Percentiles rank a stretch among this genome's conserved stretches.
phyloP scores from a whole-genome alignment of 1,139 yeast genomes.

The Lodderomyces beijingensis region DNA sequence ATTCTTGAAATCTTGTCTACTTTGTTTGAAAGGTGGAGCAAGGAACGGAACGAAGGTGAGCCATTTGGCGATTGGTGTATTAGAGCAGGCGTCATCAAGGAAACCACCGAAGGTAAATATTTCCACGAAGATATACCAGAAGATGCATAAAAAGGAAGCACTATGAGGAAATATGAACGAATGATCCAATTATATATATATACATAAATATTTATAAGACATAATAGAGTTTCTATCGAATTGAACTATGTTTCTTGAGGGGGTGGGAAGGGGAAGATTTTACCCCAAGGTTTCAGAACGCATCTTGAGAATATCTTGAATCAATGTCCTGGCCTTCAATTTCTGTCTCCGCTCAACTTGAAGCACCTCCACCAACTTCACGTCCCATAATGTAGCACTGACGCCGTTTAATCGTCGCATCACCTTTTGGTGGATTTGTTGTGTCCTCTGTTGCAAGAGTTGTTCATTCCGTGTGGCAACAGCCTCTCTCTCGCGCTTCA shows the following conservation, averaged over 20 bases:
- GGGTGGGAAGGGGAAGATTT: too few relatives aligned
- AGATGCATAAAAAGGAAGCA: conserved; percentile 52
- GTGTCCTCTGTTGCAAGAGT: conserved; percentile 18
- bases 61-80: conserved; percentile 94
- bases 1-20: conserved; percentile 74
- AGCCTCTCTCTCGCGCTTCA: conserved; percentile 19
- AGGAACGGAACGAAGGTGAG: conserved; percentile 86
- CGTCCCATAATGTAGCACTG: conserved; percentile 38
- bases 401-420: conserved; percentile 35
- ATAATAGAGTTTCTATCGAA: too few relatives aligned
- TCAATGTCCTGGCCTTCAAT: conserved; percentile 25
- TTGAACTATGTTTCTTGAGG: too few relatives aligned
- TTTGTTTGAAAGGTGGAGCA: conserved; percentile 88
- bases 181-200: too few relatives aligned
- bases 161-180: too few relatives aligned
- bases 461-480: conserved; percentile 15
- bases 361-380: conserved; percentile 35
- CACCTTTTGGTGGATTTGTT: conserved; percentile 21
- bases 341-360: conserved; percentile 41
- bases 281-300: not conserved
- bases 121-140: conserved; percentile 95
- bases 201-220: too few relatives aligned
- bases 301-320: conserved; percentile 30
- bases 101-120: conserved; percentile 84
- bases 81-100: conserved; percentile 80